Conservation (phyloP, 108 stramenopile species). For the Cyclotella choctawhatcheeana region DNA sequence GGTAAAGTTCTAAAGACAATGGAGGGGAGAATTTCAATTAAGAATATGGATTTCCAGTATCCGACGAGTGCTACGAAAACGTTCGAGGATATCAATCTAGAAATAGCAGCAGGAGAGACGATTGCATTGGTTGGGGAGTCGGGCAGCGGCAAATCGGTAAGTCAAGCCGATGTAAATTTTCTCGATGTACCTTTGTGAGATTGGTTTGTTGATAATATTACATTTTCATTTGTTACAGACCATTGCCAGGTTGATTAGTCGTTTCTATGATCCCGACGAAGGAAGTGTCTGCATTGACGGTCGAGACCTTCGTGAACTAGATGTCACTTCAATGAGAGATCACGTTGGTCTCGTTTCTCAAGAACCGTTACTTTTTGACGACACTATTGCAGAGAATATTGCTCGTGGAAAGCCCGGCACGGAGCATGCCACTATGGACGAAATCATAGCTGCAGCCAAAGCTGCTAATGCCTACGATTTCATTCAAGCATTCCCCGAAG, state of each 20-base stretch:
- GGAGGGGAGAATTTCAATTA: constrained; percentile 35
- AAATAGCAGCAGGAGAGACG: constrained; percentile 54
- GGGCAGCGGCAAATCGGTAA: constrained; percentile 69
- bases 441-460: constrained; percentile 36
- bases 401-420: constrained; percentile 42
- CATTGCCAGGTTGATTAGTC: constrained; percentile 59
- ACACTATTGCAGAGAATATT: constrained; percentile 73
- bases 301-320: constrained; percentile 28
- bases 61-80: constrained; percentile 29
- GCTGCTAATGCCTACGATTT: constrained; percentile 63
- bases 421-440: constrained; percentile 44
- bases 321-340: constrained; percentile 43
- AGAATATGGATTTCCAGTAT: constrained; percentile 41
- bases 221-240: constrained; percentile 32
- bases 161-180: no score
- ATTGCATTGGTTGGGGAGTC: constrained; percentile 60
- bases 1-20: constrained; percentile 23
- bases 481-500: constrained; percentile 61
- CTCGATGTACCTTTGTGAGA: no score
- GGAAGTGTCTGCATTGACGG: constrained; percentile 40
- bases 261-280: constrained; percentile 73
- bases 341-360: constrained; percentile 74
- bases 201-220: neutral
- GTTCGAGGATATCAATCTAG: constrained; percentile 45
- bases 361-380: constrained; percentile 74